Evolutionary conservation across 1,284 basidiomycete species (phyloP).

Genomic region (Serendipita sp.): DNA sequence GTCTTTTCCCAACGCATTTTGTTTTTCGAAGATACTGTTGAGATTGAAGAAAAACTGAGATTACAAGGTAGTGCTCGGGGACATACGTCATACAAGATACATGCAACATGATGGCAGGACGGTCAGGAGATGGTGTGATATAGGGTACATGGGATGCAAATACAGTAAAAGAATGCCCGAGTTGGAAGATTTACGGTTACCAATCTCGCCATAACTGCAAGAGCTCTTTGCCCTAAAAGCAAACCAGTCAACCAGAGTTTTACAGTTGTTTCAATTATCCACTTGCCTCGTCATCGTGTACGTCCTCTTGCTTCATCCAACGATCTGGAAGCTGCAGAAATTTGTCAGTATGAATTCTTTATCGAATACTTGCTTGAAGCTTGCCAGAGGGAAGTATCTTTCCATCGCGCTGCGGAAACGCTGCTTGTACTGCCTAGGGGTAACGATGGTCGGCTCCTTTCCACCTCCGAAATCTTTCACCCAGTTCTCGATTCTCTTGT

Average conservation of each 20-base stretch:
- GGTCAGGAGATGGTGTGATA: not conserved
- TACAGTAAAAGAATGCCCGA: not conserved
- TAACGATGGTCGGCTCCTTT: slow-evolving; percentile 84
- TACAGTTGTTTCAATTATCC: too few relatives aligned
- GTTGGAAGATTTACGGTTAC: not conserved
- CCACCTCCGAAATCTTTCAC: slow-evolving; percentile 80
- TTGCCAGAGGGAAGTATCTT: slow-evolving; percentile 72
- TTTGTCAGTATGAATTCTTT: not conserved
- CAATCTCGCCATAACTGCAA: slow-evolving; percentile 35
- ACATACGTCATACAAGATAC: too few relatives aligned
- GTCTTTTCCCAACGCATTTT: too few relatives aligned
- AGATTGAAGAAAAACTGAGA: too few relatives aligned
- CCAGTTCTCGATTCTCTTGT: slow-evolving; percentile 96
- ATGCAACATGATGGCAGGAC: too few relatives aligned
- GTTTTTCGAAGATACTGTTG: too few relatives aligned
- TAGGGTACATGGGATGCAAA: not conserved
- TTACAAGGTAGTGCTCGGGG: too few relatives aligned
- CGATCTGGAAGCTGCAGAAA: slow-evolving; percentile 56
- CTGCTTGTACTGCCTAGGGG: slow-evolving; percentile 71
- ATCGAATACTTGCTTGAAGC: slow-evolving; percentile 16
- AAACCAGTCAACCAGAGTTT: too few relatives aligned
- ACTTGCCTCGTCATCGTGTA: slow-evolving; percentile 47
- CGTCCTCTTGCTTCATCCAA: slow-evolving; percentile 73
- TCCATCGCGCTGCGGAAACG: slow-evolving; percentile 89
- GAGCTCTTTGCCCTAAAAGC: slow-evolving; percentile 27